These are phyloP conservation scores for Tuber microsphaerosporum DNA, from an alignment of 495 filamentous ascomycete species.

Conservation along the genomic window DNA sequence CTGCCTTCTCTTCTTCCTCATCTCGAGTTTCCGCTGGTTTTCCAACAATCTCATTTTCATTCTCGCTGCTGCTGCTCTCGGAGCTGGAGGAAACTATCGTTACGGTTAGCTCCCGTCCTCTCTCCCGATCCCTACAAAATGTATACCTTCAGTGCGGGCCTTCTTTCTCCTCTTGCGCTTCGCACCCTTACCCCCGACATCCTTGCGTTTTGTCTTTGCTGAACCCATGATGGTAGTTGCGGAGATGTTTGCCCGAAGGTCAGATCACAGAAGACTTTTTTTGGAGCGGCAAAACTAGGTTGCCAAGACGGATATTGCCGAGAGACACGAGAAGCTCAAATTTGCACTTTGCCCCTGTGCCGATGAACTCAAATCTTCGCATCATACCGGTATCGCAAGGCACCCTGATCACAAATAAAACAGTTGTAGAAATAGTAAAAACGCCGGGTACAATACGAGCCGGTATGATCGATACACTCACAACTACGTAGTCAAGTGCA, in stretches of 20 bases:
- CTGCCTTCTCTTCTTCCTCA: neutral
- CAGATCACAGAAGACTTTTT: neutral
- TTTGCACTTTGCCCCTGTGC: neutral
- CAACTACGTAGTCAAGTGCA: neutral
- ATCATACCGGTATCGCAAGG: neutral
- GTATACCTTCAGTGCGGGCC: constrained; percentile 37
- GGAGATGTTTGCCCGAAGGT: neutral
- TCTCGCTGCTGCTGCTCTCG: constrained; percentile 22
- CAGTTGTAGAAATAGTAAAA: neutral
- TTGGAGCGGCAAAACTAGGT: neutral
- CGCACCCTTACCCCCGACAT: constrained; percentile 14
- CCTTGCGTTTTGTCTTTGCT: constrained; percentile 30
- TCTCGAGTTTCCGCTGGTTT: neutral
- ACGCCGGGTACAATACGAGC: neutral
- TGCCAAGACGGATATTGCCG: neutral
- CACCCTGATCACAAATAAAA: neutral
- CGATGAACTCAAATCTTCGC: neutral
- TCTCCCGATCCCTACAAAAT: neutral
- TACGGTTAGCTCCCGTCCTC: neutral
- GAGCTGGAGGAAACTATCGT: constrained; percentile 2
- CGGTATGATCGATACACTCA: neutral
- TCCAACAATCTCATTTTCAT: constrained; percentile 17
- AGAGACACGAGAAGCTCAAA: neutral
- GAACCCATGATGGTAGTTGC: constrained; percentile 16
- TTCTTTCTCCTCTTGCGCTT: constrained; percentile 39